These are phyloP conservation scores for Goniomonas avonlea DNA, from an alignment of 78 protist species.

Conservation along the genomic window DNA sequence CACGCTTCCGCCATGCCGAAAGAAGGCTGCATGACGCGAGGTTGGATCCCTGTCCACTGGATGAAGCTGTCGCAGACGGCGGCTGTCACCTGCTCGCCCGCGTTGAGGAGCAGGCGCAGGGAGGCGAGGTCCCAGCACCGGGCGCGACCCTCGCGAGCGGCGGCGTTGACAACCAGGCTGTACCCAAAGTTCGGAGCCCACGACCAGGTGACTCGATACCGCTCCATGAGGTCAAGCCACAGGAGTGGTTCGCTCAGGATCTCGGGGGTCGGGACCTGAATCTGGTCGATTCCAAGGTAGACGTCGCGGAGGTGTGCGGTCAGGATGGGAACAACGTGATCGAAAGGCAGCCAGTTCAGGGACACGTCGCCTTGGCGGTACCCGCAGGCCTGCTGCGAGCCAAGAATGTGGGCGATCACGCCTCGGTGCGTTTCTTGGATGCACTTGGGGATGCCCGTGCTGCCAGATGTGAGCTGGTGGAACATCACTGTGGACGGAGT, in stretches of 20 bases:
- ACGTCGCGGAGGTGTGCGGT: neutral
- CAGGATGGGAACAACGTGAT: neutral
- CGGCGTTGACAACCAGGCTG: neutral
- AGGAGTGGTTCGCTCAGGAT: neutral
- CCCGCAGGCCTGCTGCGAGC: neutral
- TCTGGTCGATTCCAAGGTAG: neutral
- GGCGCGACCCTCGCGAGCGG: neutral
- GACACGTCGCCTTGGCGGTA: neutral
- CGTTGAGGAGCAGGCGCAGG: neutral
- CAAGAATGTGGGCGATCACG: neutral
- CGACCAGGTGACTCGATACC: neutral
- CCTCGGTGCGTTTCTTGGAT: neutral
- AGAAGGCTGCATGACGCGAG: no score
- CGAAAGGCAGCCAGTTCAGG: constrained; percentile 1
- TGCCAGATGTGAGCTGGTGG: neutral
- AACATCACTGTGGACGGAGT: neutral
- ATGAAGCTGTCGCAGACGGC: neutral
- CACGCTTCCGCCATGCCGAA: no score
- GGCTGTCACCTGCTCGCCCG: neutral
- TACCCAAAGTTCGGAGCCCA: neutral
- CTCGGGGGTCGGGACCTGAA: neutral
- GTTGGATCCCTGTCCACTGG: no score
- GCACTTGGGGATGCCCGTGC: neutral
- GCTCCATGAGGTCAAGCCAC: neutral
- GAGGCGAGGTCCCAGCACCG: neutral